A percentile compares a stretch with the other conserved stretches of the same genome.
Conservation (phyloP, 257 asterid species). For the Solanum boliviense region DNA sequence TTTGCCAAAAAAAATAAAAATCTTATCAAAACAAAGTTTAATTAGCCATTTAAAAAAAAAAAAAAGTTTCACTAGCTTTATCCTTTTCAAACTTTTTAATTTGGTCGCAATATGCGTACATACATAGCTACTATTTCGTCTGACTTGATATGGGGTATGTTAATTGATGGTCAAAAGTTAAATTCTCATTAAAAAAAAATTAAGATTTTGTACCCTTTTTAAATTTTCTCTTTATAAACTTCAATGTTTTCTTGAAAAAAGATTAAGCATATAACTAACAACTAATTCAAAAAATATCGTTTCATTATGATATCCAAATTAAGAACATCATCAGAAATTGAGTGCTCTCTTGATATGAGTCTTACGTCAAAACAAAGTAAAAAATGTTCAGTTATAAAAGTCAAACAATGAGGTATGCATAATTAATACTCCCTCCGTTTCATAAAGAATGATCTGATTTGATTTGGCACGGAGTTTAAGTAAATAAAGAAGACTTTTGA, state of each 20-base stretch:
- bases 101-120: not conserved
- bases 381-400: not conserved
- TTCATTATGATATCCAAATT: too few species aligned
- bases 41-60: not conserved
- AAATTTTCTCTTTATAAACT: not conserved
- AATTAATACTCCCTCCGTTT: too few species aligned
- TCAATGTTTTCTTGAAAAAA: not conserved
- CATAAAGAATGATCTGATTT: too few species aligned
- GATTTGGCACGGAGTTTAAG: too few species aligned
- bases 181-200: not conserved
- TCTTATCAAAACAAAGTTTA: not conserved
- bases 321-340: not conserved
- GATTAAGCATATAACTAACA: not conserved
- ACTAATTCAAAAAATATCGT: not conserved
- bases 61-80: not conserved
- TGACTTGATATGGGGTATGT: not conserved
- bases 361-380: not conserved
- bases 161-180: not conserved
- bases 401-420: not conserved
- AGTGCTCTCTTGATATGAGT: not conserved
- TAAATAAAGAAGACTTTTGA: too few species aligned
- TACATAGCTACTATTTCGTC: not conserved
- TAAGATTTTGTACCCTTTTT: not conserved
- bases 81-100: not conserved
- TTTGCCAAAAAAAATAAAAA: not conserved